Conservation (phyloP, 2,329 filamentous ascomycete species). For the Tolypocladium cylindrosporum region DNA sequence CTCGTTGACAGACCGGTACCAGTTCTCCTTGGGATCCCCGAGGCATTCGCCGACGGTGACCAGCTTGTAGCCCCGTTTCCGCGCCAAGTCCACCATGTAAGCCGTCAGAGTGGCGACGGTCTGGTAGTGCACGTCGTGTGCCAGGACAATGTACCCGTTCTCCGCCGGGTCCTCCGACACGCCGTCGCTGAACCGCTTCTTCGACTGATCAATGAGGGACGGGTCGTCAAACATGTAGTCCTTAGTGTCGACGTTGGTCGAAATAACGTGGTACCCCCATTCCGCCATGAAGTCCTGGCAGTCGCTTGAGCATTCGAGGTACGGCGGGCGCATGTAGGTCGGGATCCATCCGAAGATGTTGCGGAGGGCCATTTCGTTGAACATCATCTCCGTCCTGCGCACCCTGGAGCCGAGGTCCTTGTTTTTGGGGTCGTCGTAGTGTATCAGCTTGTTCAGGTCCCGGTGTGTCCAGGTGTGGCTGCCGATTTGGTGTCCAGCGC, state of each 20-base stretch:
- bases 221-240: conserved; percentile 42
- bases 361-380: conserved; percentile 34
- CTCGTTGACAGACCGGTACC: conserved; percentile 33
- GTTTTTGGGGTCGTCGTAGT: conserved; percentile 9
- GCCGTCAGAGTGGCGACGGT: conserved; percentile 30
- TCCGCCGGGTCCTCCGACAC: conserved; percentile 12
- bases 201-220: not conserved
- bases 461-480: conserved; percentile 38
- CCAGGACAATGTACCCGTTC: conserved; percentile 39
- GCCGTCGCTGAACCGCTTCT: not conserved
- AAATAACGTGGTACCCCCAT: conserved; percentile 45
- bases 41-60: conserved; percentile 50
- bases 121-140: conserved; percentile 40
- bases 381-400: conserved; percentile 28
- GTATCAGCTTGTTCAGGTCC: conserved; percentile 26
- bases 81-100: conserved; percentile 32
- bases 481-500: conserved; percentile 33
- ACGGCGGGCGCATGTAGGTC: conserved; percentile 34
- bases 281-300: conserved; percentile 23
- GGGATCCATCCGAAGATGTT: conserved; percentile 30
- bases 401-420: not conserved
- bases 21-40: conserved; percentile 37
- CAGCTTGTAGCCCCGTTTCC: conserved; percentile 30
- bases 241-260: conserved; percentile 50
- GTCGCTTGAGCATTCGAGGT: conserved; percentile 29